Evolutionary conservation across 257 asterid species (phyloP), one percentile per base, ranked within the genome.

Genomic region (Ilex asprella): DNA sequence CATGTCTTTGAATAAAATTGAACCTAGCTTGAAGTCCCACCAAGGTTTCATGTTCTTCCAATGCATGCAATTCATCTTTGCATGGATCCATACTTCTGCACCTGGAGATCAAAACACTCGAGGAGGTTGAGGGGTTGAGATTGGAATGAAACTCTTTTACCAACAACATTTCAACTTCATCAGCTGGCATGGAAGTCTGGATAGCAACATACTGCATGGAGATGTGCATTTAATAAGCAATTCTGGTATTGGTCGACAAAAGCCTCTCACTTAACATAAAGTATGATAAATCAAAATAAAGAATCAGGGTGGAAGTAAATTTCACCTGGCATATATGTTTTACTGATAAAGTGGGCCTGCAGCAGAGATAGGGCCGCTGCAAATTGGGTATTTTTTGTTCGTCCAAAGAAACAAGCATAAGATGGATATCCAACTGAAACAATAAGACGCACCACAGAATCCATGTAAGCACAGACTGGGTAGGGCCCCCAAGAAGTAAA

Each of bases 301-400:
- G 49, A 73, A 55, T 65, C 70, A 55, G 56, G 60, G 64, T 44
- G 27, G 29, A 16, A 53, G 57, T 7, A 53, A 10, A 53, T 53
- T 58, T 57, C 69, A 88, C 98, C 78, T 88, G 95, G 78, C 91
- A 79, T 64, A 91, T 70, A 67, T 88, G 92, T 66, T 75, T 73
- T 62, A 91, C 88, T 11, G 95, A 73, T 60, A 78, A 67, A 41
- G 82, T 74, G 11, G 85, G 78, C 70, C 80, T 83, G 79, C 98
- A 88, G 80, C 82, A 76, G 51, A 91, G 82, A 65, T 79, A 84
- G 46, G 98, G 95, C 47, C 92, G 82, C 74, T 86, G 84, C 87
- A 91, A 78, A 77, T 72, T 82, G 66, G 95, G 94, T 64, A 88
- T 78, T 64, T 70, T 84, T 75, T 84, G 82, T 71, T 79, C 82